Evolutionary conservation across 352 stramenopile species (phyloP), one percentile per base, ranked within the genome.

Genomic region (Blastocystis sp.): DNA sequence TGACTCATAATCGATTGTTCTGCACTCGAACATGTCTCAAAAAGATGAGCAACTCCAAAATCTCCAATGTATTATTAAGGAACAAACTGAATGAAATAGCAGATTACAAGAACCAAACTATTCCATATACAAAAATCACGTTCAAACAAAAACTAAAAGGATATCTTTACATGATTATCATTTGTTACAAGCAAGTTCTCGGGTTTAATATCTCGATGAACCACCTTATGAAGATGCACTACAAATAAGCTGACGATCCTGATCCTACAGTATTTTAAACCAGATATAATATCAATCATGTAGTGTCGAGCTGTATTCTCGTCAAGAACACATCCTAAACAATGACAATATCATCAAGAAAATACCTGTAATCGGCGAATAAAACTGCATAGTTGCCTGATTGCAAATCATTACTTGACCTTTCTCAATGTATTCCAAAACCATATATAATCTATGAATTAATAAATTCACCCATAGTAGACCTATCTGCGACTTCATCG

Each of bases 401-500:
- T 87, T 57, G 37, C 56, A 77, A 3, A 77, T 39, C 77, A 87
- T 87, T 21, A 87, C 56, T 39, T 87, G 77, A 75, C 77, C 77
- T 11, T 51, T 51, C 56, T 87, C 77, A 16, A 87, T 42, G 27
- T 65, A 87, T 43, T 87, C 77, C 3, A 87, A 49, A 49, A 95
- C 92, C 0, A 95, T 89, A 86, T 95, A 95, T 90, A 95, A 93
- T 86, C 95, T 95, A 86, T 94, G 90, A 29, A 90, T 93, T 42
- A 91, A 94, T 39, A n/a, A 14, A 3, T 27, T n/a, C 12, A 73
- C n/a, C 35, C 2, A 24, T 49, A 75, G 43, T 12, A 29, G 16
- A 87, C 77, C 35, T 87, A 42, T 87, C 77, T 29, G 14, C 42
- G 37, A 59, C 9, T 5, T 92, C 92, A 51, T 95, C 93, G 66